Evolutionary conservation across 2,329 filamentous ascomycete genomes (phyloP).

Genomic region (Phaeoacremonium minimum): DNA sequence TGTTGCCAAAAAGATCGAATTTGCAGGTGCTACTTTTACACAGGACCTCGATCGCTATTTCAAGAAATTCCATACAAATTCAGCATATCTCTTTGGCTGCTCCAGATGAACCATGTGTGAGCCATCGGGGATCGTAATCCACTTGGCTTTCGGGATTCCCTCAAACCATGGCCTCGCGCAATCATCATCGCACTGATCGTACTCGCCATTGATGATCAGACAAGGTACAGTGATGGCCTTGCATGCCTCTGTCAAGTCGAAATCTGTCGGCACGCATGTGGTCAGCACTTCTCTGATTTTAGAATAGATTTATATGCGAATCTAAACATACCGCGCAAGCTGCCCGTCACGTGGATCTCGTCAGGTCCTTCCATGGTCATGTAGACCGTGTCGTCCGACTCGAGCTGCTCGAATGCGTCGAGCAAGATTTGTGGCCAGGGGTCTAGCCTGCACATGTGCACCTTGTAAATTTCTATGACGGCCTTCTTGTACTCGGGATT

Average conservation of each 20-base stretch:
- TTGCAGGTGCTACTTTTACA: too few species aligned
- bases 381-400: constrained; percentile 24
- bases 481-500: constrained; percentile 23
- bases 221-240: constrained; percentile 24
- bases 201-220: constrained; percentile 26
- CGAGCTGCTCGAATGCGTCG: constrained; percentile 21
- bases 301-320: constrained; percentile 9
- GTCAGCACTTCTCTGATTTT: too few species aligned
- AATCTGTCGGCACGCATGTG: too few species aligned
- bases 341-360: constrained; percentile 6
- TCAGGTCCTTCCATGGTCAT: constrained; percentile 23
- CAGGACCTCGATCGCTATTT: too few species aligned
- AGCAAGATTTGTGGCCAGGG: constrained; percentile 25
- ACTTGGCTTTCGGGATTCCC: constrained; percentile 26
- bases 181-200: constrained; percentile 28
- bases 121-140: constrained; percentile 27
- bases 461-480: constrained; percentile 22
- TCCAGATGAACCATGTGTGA: constrained; percentile 28
- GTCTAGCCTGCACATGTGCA: constrained; percentile 21
- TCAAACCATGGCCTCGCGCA: constrained; percentile 27
- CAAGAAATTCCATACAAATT: constrained; percentile 15
- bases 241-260: constrained; percentile 19
- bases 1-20: too few species aligned
- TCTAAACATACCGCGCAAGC: constrained; percentile 7
- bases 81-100: constrained; percentile 20